Evolutionary conservation across 2,329 filamentous ascomycete genomes (phyloP).

Genomic region (Phoma sp.): DNA sequence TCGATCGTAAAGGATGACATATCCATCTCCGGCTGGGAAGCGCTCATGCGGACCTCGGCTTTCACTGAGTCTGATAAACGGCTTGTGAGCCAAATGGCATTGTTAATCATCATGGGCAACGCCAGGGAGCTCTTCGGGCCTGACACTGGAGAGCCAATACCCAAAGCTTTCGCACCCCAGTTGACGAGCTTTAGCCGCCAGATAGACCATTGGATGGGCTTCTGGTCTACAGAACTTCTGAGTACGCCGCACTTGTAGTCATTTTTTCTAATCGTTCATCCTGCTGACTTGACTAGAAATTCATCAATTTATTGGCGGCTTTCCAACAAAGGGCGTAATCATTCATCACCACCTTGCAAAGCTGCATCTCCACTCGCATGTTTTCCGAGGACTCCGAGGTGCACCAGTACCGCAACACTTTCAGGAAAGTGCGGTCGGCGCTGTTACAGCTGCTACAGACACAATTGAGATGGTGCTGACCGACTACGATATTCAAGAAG

Average conservation of each 20-base stretch:
- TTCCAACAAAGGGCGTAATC: constrained; percentile 59
- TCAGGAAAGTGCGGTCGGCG: constrained; percentile 55
- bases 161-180: constrained; percentile 61
- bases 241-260: constrained; percentile 42
- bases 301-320: constrained; percentile 57
- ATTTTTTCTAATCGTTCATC: background rate
- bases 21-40: constrained; percentile 65
- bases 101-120: constrained; percentile 65
- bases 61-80: constrained; percentile 64
- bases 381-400: constrained; percentile 57
- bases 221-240: constrained; percentile 56
- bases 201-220: constrained; percentile 61
- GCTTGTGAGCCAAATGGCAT: constrained; percentile 64
- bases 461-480: constrained; percentile 56
- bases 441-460: constrained; percentile 56
- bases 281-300: constrained; percentile 44
- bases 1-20: constrained; percentile 66
- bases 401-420: constrained; percentile 58
- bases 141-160: constrained; percentile 61
- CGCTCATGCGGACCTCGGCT: constrained; percentile 61
- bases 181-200: constrained; percentile 51
- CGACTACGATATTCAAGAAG: constrained; percentile 53
- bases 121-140: constrained; percentile 64
- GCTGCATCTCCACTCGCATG: constrained; percentile 60
- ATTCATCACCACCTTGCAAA: constrained; percentile 63